These are phyloP conservation scores for Cicer bijugum DNA, from an alignment of 306 rosid species.

Conservation along the genomic window DNA sequence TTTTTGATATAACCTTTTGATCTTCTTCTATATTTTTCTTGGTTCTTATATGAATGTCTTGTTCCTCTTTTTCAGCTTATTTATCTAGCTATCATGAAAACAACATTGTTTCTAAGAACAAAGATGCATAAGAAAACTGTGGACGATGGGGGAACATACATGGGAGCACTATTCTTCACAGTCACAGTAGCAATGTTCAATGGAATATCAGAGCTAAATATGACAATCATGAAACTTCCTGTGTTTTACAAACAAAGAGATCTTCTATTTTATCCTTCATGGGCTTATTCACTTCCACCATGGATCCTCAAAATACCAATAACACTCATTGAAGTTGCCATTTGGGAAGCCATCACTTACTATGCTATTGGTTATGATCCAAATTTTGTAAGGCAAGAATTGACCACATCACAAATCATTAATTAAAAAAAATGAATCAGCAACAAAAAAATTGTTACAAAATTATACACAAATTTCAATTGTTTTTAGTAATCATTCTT, in stretches of 20 bases:
- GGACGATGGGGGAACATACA: slow-evolving; percentile 70
- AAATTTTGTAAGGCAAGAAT: slow-evolving; percentile 64
- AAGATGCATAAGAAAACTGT: slow-evolving; percentile 64
- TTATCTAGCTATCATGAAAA: slow-evolving; percentile 62
- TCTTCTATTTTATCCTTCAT: slow-evolving; percentile 82
- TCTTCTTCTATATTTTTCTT: background rate
- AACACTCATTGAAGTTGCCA: slow-evolving; percentile 62
- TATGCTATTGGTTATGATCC: slow-evolving; percentile 85
- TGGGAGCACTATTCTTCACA: slow-evolving; percentile 87
- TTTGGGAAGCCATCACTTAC: slow-evolving; percentile 81
- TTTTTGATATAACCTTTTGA: too few species aligned
- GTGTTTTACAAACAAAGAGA: slow-evolving; percentile 91
- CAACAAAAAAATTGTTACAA: background rate
- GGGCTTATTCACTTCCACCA: slow-evolving; percentile 84
- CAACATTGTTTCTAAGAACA: slow-evolving; percentile 76
- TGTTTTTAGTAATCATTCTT: background rate
- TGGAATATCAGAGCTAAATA: slow-evolving; percentile 80
- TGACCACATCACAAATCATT: background rate
- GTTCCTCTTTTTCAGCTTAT: slow-evolving; percentile 58
- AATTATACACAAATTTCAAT: background rate
- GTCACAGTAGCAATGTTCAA: slow-evolving; percentile 77
- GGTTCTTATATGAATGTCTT: slow-evolving; percentile 27
- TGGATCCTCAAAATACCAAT: slow-evolving; percentile 92
- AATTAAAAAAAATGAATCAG: slow-evolving; percentile 2
- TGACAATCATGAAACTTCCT: slow-evolving; percentile 87